phyloP scores from a whole-genome alignment of 176 grass and related monocot genomes.

The Aegilops sharonensis region DNA sequence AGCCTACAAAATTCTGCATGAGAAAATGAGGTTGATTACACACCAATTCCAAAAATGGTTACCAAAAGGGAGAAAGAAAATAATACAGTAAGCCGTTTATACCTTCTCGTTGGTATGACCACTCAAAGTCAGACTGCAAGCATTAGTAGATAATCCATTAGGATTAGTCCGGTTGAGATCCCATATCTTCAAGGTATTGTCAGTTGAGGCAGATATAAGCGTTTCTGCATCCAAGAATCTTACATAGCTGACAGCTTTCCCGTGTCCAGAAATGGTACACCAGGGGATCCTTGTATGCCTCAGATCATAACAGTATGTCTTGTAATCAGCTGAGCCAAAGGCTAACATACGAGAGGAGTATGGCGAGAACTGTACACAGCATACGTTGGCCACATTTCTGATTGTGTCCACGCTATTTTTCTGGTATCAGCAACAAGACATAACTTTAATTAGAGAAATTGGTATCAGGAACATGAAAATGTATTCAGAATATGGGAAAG shows the following conservation, averaged over 20 bases:
- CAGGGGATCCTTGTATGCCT: constrained; percentile 94
- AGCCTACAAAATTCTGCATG: constrained; percentile 98
- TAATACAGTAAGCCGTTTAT: background rate
- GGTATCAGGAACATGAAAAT: background rate
- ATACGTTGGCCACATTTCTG: constrained; percentile 83
- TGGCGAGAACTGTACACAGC: constrained; percentile 89
- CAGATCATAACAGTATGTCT: constrained; percentile 94
- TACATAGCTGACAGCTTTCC: constrained; percentile 94
- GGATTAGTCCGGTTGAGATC: constrained; percentile 74
- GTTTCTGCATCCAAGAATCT: constrained; percentile 85
- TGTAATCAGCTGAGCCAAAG: constrained; percentile 92
- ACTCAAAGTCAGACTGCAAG: constrained; percentile 67
- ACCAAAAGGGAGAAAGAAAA: background rate
- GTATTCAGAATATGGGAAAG: constrained; percentile 2
- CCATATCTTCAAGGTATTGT: constrained; percentile 97
- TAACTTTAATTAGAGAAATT: constrained; percentile 19
- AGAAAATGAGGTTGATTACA: constrained; percentile 22
- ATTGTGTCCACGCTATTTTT: constrained; percentile 80
- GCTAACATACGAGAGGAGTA: constrained; percentile 84
- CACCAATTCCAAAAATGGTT: constrained; percentile 12
- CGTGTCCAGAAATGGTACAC: constrained; percentile 93
- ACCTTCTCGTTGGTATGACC: constrained; percentile 99
- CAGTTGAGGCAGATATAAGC: constrained; percentile 86
- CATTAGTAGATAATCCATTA: constrained; percentile 58
- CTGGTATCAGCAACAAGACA: constrained; percentile 46